Evolutionary conservation across 129 eudicot genomes (phyloP).

Genomic region (Escallonia herrerae): DNA sequence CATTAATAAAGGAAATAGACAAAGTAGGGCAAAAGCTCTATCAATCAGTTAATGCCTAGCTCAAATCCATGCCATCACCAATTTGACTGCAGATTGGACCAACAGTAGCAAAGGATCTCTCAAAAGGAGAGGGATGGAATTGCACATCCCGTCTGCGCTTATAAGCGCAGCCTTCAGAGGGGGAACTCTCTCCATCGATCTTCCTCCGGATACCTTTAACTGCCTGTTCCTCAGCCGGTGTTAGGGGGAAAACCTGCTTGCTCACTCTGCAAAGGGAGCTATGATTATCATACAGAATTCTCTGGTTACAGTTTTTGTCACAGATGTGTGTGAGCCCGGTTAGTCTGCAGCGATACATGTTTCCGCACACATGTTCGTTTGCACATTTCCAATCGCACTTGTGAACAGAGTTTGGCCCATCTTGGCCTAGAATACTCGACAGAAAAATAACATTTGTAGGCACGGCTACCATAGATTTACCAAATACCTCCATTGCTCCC

Average conservation of each 20-base stretch:
- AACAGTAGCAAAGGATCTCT: conserved; percentile 81
- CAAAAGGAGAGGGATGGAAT: conserved; percentile 73
- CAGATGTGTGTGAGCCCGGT: conserved; percentile 92
- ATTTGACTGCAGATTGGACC: conserved; percentile 83
- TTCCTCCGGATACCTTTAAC: conserved; percentile 95
- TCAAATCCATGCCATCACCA: conserved; percentile 97
- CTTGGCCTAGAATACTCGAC: conserved; percentile 89
- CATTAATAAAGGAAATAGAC: conserved; percentile 7
- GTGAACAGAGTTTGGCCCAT: conserved; percentile 75
- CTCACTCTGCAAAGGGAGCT: conserved; percentile 92
- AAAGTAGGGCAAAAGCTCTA: background rate
- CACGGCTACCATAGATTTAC: conserved; percentile 62
- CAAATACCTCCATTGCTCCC: conserved; percentile 83
- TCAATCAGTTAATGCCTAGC: conserved; percentile 36
- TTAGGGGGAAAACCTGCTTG: conserved; percentile 72
- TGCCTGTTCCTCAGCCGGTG: conserved; percentile 70
- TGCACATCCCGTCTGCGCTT: conserved; percentile 84
- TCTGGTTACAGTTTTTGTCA: conserved; percentile 99
- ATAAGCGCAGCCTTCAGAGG: conserved; percentile 65
- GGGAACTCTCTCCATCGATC: conserved; percentile 67
- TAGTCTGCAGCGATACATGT: conserved; percentile 87
- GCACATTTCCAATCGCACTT: conserved; percentile 98
- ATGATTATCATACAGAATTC: conserved; percentile 85
- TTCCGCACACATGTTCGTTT: conserved; percentile 87
- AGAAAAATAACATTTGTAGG: conserved; percentile 84